Evolutionary conservation across 2,329 filamentous ascomycete genomes (phyloP).

Genomic region (Exophiala dermatitidis): DNA sequence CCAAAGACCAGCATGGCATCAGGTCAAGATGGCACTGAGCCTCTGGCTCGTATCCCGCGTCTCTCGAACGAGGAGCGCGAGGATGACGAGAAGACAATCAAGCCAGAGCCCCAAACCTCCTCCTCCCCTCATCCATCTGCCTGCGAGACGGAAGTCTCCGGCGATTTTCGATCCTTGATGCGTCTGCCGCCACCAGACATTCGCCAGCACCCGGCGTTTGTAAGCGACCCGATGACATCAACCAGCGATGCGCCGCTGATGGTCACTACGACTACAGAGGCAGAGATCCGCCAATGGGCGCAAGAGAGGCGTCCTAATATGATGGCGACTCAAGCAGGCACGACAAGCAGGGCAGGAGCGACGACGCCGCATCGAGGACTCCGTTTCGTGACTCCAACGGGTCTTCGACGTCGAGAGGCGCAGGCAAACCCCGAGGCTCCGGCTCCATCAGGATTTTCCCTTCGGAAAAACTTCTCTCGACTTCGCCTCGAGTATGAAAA

Average conservation of each 20-base stretch:
- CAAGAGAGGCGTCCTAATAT: constrained; percentile 1
- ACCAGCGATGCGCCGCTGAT: constrained; percentile 19
- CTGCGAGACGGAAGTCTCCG: constrained; percentile 7
- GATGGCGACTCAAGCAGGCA: not conserved
- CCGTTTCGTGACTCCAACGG: not conserved
- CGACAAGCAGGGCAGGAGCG: not conserved
- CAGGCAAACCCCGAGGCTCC: constrained; percentile 5
- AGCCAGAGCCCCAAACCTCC: not conserved
- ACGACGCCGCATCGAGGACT: not conserved
- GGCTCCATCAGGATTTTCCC: not conserved
- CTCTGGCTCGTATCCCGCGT: not conserved
- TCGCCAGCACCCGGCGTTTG: constrained; percentile 21
- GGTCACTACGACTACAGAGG: constrained; percentile 18
- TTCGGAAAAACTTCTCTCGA: constrained; percentile 10
- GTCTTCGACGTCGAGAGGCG: not conserved
- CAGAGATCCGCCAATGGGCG: constrained; percentile 18
- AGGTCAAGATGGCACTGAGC: not conserved
- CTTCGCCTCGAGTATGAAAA: constrained; percentile 7
- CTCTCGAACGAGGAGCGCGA: constrained; percentile 6
- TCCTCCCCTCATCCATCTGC: not conserved
- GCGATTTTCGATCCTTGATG: constrained; percentile 13
- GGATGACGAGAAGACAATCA: constrained; percentile 11
- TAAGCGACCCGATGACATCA: constrained; percentile 12
- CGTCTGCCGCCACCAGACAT: constrained; percentile 20
- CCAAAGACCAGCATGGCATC: not conserved